Evolutionary conservation across 83 land plant genomes (phyloP), one percentile per base, ranked within the genome.

Genomic region (Larix sibirica): DNA sequence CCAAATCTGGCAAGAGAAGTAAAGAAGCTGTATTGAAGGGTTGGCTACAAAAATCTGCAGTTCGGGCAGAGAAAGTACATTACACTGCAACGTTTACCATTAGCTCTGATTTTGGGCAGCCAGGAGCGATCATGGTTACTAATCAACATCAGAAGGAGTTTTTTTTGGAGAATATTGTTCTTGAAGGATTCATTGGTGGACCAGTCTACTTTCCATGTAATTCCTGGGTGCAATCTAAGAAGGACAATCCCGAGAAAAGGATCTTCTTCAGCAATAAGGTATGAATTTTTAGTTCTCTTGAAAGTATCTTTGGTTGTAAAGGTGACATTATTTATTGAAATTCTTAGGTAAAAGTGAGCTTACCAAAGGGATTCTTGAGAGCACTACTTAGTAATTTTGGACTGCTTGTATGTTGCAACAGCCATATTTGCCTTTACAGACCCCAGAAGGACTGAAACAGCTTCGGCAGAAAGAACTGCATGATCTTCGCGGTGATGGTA

Each of bases 111-210:
- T 97, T 97, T 77, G 99, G 99, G 17, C 65, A 24, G 33, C 99
- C 99, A 4, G 99, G 98, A n/a, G 98, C 99, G 21, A 88, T 97
- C 81, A 60, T 86, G 28, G 85, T 97, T 8, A 66, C 75, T 63
- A 97, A 95, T 87, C 85, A 85, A 23, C 96, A 95, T 84, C 93
- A 89, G 78, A 83, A 81, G 77, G 98, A 95, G 81, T 94, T 94
- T 83, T 94, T 77, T 82, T 70, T 95, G 82, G 98, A 95, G 80
- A 92, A 70, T 24, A 88, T 95, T 28, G 85, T 89, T 26, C 58
- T 95, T 62, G 87, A 92, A 36, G 93, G 95, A 9, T 88, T 94
- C 71, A 87, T 90, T 12, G 84, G 81, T 77, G 94, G 91, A 21
- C 86, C 91, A 0, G 81, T 91, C 31, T 88, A 87, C 81, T 90